Conservation (phyloP, 1,284 basidiomycete genomes). For the Rhodotorula sp. region DNA sequence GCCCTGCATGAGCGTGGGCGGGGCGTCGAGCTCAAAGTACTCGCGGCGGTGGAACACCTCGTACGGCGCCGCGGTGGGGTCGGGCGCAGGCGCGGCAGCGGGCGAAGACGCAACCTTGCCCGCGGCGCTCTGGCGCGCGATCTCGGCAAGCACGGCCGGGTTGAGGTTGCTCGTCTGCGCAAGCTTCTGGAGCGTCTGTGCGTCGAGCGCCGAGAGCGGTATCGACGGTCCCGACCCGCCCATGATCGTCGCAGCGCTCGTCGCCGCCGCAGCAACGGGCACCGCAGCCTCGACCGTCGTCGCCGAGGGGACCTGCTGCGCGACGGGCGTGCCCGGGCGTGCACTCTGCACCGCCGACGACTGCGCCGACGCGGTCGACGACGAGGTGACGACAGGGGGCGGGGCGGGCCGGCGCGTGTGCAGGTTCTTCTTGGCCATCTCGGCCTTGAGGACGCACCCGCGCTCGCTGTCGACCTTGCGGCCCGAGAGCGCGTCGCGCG, state of each 20-base stretch:
- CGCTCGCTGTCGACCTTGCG: conserved; percentile 91
- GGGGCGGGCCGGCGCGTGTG: conserved; percentile 68
- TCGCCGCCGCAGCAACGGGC: background rate
- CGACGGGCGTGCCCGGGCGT: background rate
- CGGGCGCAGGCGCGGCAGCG: background rate
- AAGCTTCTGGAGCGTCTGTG: conserved; percentile 23
- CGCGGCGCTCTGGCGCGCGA: conserved; percentile 30
- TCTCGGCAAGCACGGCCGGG: conserved; percentile 40
- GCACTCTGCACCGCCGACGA: background rate
- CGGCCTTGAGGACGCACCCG: conserved; percentile 90
- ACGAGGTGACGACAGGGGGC: background rate
- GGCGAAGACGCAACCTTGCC: background rate
- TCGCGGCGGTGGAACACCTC: conserved; percentile 66
- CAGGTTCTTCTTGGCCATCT: conserved; percentile 99
- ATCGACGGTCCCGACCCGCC: conserved; percentile 20
- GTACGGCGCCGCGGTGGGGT: conserved; percentile 55
- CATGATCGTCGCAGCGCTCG: background rate
- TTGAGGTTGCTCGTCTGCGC: conserved; percentile 27
- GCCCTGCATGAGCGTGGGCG: background rate
- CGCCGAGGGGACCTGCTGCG: background rate
- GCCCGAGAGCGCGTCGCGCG: conserved; percentile 86
- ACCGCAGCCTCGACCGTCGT: background rate
- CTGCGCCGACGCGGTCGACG: background rate
- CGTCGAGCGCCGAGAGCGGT: conserved; percentile 36
- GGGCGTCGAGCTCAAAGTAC: background rate